Conservation (phyloP, 805 yeast species). For the Candida maesae region DNA sequence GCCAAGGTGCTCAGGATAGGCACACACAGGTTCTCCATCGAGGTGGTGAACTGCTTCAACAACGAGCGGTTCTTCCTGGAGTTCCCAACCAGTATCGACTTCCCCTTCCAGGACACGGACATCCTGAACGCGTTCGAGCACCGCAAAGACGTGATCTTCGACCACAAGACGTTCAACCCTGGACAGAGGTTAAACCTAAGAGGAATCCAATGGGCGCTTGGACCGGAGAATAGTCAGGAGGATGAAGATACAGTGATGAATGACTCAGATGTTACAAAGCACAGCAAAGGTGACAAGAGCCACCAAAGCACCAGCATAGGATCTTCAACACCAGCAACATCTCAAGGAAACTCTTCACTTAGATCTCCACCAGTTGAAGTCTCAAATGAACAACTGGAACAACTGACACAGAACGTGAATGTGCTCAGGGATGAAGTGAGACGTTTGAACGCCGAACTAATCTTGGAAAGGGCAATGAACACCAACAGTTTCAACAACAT, state of each 20-base stretch:
- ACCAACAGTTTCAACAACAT: neutral
- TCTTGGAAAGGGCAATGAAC: neutral
- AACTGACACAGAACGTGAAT: neutral
- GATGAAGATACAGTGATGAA: neutral
- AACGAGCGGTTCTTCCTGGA: neutral
- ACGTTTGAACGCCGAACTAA: conserved; percentile 1
- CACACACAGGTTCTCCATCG: conserved; percentile 6
- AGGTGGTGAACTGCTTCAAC: conserved; percentile 4
- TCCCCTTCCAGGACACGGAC: neutral
- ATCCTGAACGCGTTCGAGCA: neutral
- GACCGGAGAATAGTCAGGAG: no score
- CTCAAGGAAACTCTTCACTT: neutral
- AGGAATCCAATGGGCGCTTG: neutral
- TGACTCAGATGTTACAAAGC: neutral
- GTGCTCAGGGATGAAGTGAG: neutral
- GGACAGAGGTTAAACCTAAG: neutral
- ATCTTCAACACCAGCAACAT: no score
- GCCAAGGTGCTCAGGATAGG: conserved; percentile 7
- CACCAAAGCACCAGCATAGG: no score
- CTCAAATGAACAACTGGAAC: no score
- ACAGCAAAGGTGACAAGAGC: no score
- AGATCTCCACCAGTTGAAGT: neutral
- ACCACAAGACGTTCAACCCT: neutral
- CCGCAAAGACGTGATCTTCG: neutral
- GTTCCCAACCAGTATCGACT: neutral